phyloP scores from a whole-genome alignment of 495 filamentous ascomycete species.

The Cercophora scortea region DNA sequence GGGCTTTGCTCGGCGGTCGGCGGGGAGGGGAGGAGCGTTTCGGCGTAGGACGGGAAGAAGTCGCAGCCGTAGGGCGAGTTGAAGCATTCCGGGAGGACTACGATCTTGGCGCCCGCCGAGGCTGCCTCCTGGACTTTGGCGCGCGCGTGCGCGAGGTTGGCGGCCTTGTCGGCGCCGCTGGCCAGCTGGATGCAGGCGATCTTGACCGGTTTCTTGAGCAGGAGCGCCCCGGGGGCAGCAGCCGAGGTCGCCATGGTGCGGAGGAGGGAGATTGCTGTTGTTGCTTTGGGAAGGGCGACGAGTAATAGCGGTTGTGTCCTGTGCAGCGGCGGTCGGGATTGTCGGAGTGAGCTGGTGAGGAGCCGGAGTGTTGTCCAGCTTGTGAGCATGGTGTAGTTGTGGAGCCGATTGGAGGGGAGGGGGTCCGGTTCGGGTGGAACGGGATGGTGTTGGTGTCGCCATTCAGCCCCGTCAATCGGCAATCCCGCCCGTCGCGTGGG shows the following conservation, averaged over 20 bases:
- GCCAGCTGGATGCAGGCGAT: constrained; percentile 78
- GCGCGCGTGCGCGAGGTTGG: constrained; percentile 76
- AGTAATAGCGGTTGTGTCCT: neutral
- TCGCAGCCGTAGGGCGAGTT: constrained; percentile 93
- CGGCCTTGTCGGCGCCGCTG: constrained; percentile 70
- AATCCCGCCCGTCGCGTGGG: too few species aligned
- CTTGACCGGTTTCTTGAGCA: constrained; percentile 67
- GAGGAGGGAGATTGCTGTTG: constrained; percentile 2
- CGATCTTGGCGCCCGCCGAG: constrained; percentile 61
- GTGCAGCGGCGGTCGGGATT: too few species aligned
- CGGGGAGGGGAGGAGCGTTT: constrained; percentile 73
- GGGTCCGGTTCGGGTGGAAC: too few species aligned
- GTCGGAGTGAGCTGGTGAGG: neutral
- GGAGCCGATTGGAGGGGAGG: too few species aligned
- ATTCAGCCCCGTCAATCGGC: too few species aligned
- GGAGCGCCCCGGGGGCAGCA: constrained; percentile 42
- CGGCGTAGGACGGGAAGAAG: constrained; percentile 87
- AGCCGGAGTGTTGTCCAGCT: neutral
- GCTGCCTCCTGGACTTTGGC: constrained; percentile 79
- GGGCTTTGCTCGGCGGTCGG: constrained; percentile 64
- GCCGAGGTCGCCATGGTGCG: constrained; percentile 45
- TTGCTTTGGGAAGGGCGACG: neutral
- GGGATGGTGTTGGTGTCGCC: too few species aligned
- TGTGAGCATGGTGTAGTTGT: too few species aligned
- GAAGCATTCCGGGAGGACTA: constrained; percentile 83